phyloP scores from a whole-genome alignment of 495 filamentous ascomycete species.

The Niebla homalea region DNA sequence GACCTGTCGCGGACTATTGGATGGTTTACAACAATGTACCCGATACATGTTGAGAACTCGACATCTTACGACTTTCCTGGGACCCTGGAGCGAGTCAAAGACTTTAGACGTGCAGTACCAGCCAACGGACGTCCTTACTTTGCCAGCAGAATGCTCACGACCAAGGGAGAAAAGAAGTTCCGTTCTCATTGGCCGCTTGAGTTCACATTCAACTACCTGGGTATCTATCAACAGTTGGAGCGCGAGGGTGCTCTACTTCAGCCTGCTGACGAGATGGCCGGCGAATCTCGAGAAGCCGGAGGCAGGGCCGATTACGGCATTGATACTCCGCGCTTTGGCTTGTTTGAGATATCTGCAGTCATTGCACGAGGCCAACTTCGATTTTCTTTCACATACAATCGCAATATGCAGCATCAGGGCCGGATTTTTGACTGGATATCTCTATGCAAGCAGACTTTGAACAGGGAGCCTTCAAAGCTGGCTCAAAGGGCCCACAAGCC shows the following conservation, averaged over 20 bases:
- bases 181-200: constrained; percentile 47
- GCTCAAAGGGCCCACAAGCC: constrained; percentile 33
- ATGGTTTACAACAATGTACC: constrained; percentile 48
- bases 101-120: constrained; percentile 28
- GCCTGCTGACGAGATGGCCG: constrained; percentile 37
- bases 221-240: constrained; percentile 49
- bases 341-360: constrained; percentile 53
- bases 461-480: constrained; percentile 36
- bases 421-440: constrained; percentile 46
- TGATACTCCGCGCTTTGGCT: constrained; percentile 43
- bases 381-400: constrained; percentile 52
- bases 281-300: constrained; percentile 31
- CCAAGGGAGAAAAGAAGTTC: constrained; percentile 29
- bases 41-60: constrained; percentile 24
- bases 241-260: constrained; percentile 47
- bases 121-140: constrained; percentile 41
- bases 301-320: constrained; percentile 44
- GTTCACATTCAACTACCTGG: constrained; percentile 59
- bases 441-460: constrained; percentile 41
- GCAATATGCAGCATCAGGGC: constrained; percentile 42
- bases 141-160: constrained; percentile 33
- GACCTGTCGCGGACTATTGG: constrained; percentile 48
- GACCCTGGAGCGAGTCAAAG: constrained; percentile 33
- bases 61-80: constrained; percentile 24
- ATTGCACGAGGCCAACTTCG: constrained; percentile 45